Base-by-base conservation (phyloP, 1,284 basidiomycete species). In the Rhodotorula sp. region DNA sequence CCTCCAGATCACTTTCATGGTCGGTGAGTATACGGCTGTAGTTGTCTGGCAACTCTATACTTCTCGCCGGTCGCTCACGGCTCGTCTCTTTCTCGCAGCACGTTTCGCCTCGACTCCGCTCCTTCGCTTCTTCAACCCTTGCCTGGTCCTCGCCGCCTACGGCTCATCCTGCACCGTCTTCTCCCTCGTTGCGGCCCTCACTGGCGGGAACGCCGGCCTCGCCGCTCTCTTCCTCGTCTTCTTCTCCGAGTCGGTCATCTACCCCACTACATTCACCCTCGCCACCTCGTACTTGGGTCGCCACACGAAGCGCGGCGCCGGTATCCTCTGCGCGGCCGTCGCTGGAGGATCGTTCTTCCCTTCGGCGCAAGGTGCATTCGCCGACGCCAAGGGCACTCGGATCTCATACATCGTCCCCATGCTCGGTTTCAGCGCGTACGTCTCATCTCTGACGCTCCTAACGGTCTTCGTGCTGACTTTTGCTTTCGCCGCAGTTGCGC, bases 301-400 rank as follows among this genome's bases (percentile, higher is more conserved):
- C 65, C 84, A 89, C 81, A 89, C 89, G 8, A 89, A 89, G 80
- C 82, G 83, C 62, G 89, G 86, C 1, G 88, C 89, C 22, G 86
- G 86, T 66, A 79, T 90, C 67, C 86, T 90, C 69, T 48, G 44
- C 59, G 22, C 49, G 84, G 88, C 87, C 71, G 87, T 90, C 52
- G 86, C 86, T 67, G 89, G 89, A 62, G 89, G 89, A 64, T 89
- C 89, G 29, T 89, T 88, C 84, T 89, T 86, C 80, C 89, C 90
- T 1, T 83, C 87, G 1, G 86, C 88, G 19, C 89, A 90, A 76
- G 89, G 85, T 36, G 84, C 85, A 15, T 81, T 91, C 62, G 88
- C 88, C 19, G 88, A 90, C 77, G 76, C 76, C 73, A 77, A 81
- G 70, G 84, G 81, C 74, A 85, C 84, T 62, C 79, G 83, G 57